phyloP scores from a whole-genome alignment of 257 asterid species.

The Osmanthus fragrans region DNA sequence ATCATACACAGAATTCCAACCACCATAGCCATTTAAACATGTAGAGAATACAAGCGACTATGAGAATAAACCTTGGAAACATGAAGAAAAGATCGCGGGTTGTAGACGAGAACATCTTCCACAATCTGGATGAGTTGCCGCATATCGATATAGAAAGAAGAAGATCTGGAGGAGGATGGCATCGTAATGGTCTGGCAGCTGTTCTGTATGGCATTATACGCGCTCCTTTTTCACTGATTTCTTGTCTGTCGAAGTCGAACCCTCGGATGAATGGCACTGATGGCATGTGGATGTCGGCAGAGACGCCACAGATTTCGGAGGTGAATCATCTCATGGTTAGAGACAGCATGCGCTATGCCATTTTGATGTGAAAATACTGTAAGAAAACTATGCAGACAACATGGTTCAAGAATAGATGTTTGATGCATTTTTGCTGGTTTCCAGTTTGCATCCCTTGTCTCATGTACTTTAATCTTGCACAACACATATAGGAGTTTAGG shows the following conservation, averaged over 20 bases:
- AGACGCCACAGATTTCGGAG: constrained; percentile 45
- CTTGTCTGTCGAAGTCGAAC: constrained; percentile 35
- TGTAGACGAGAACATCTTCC: constrained; percentile 37
- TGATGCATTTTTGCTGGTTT: not conserved
- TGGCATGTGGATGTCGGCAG: constrained; percentile 52
- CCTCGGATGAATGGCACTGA: constrained; percentile 38
- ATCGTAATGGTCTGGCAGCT: constrained; percentile 26
- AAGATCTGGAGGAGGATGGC: constrained; percentile 21
- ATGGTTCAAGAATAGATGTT: not conserved
- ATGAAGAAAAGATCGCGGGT: constrained; percentile 45
- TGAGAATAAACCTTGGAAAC: constrained; percentile 28
- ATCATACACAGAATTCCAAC: not conserved
- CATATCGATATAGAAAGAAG: not conserved
- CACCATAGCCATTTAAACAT: constrained; percentile 8
- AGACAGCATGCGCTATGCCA: constrained; percentile 50
- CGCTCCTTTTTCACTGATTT: constrained; percentile 37
- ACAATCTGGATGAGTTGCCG: not conserved
- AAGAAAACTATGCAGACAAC: not conserved
- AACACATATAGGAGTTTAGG: not conserved
- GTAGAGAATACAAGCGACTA: constrained; percentile 28
- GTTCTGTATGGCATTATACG: constrained; percentile 28
- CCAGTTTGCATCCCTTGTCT: not conserved
- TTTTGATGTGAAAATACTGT: constrained; percentile 39
- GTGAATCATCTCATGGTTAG: constrained; percentile 53
- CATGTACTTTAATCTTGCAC: constrained; percentile 1